Base-by-base conservation (phyloP, 345 rosid genomes). In the Linum lewisii region DNA sequence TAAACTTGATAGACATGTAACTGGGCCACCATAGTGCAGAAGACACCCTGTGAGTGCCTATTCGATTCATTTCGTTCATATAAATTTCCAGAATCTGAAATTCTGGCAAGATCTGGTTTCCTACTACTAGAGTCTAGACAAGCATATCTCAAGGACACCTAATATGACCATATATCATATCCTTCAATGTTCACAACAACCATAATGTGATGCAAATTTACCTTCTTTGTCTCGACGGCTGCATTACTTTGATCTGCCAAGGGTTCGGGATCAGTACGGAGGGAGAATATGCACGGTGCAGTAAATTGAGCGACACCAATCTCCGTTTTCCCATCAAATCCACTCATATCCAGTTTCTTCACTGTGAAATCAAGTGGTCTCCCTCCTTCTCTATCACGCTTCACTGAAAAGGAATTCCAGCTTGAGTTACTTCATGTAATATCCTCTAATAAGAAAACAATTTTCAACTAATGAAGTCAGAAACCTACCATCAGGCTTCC, bases 311-410 rank as follows among this genome's bases (percentile, higher is more conserved):
- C 34, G 13, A 13, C 18, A 9, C 60, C 60, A 5, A n/a, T 37
- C 13, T 29, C 23, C 34, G 22, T 26, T 7, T n/a, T 21, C 8
- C 21, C 44, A 14, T 34, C 1, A 45, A 57, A 57, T 18, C 37
- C 60, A 25, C 25, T 36, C 22, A 25, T 57, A 32, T 32, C 60
- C 7, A 57, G 36, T 20, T 29, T 25, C 22, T 19, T 34, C 34
- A 57, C 21, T 18, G 5, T 21, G 1, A 57, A 14, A 21, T 57
- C 60, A 21, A 57, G 32, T 26, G 60, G 60, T 29, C 37, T 18
- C 22, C 60, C 60, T 26, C 60, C 60, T 57, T 57, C 60, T 32
- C 60, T 57, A 37, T 57, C 44, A 21, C 23, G 26, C 21, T 26
- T 34, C 13, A n/a, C 22, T n/a, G 44, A 16, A 34, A 29, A 29